Conservation (phyloP, 306 rosid species). For the Ceratonia siliqua region DNA sequence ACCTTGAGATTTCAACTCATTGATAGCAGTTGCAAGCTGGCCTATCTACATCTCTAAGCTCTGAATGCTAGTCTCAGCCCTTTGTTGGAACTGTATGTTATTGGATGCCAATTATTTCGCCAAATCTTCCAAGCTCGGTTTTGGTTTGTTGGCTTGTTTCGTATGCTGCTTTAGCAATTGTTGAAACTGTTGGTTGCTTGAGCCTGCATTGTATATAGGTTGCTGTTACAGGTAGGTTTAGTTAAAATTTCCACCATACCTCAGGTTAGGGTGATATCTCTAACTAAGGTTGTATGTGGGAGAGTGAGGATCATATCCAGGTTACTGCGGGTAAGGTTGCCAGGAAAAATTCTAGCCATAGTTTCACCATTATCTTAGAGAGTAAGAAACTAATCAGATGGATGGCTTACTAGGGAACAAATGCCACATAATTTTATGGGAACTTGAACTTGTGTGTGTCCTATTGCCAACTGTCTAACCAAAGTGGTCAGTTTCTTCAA, state of each 20-base stretch:
- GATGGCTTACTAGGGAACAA: neutral
- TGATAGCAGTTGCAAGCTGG: neutral
- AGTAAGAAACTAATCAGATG: neutral
- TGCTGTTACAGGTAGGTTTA: neutral
- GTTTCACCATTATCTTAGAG: neutral
- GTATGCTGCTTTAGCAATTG: neutral
- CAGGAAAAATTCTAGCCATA: neutral
- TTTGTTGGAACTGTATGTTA: neutral
- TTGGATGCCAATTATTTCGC: no score
- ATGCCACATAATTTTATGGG: no score
- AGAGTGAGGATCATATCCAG: neutral
- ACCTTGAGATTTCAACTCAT: neutral
- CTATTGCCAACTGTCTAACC: no score
- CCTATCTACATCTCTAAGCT: neutral
- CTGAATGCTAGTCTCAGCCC: no score
- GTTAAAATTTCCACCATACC: neutral
- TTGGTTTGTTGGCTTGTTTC: neutral
- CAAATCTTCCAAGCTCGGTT: no score
- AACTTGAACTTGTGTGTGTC: no score
- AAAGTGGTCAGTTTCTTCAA: no score
- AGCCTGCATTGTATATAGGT: neutral
- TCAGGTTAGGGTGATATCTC: no score
- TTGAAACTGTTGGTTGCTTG: neutral
- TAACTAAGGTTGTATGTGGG: neutral
- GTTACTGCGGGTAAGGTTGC: neutral